Evolutionary conservation across 768 basidiomycete genomes (phyloP).

Genomic region (Xerocomus spinulosus): DNA sequence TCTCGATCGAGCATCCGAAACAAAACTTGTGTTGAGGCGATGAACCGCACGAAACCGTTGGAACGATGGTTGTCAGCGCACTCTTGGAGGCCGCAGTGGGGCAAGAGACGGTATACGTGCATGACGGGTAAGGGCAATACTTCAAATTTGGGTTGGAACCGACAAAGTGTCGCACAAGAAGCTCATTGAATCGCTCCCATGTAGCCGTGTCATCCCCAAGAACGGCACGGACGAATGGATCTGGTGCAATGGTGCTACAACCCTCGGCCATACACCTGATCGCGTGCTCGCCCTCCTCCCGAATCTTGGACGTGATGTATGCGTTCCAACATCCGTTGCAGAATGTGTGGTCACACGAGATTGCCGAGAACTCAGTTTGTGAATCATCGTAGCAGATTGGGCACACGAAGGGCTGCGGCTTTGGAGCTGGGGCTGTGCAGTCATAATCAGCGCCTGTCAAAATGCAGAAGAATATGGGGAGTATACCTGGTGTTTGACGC

Average conservation of each 20-base stretch:
- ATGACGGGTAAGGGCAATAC: conserved; percentile 94
- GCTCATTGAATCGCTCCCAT: conserved; percentile 74
- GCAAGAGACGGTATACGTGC: conserved; percentile 93
- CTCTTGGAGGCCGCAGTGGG: conserved; percentile 71
- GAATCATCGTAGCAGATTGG: conserved; percentile 90
- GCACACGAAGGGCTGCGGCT: conserved; percentile 67
- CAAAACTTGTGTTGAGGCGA: conserved; percentile 74
- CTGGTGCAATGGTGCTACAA: conserved; percentile 62
- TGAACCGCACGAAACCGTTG: conserved; percentile 83
- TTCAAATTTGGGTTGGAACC: conserved; percentile 75
- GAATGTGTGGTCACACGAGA: conserved; percentile 83
- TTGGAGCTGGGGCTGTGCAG: conserved; percentile 19
- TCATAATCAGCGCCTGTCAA: background rate
- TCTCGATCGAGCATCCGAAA: conserved; percentile 88
- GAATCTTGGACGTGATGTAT: conserved; percentile 76
- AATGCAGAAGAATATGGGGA: background rate
- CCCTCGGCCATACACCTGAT: conserved; percentile 80
- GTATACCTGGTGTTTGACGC: conserved; percentile 27
- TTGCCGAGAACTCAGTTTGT: conserved; percentile 61
- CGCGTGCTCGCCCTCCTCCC: conserved; percentile 69
- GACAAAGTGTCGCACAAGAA: conserved; percentile 88
- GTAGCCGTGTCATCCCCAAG: conserved; percentile 53
- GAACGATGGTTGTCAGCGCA: conserved; percentile 74
- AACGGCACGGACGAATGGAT: conserved; percentile 53
- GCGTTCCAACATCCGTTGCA: conserved; percentile 82